A percentile compares a stretch with the other conserved stretches of the same genome.
These are phyloP conservation scores for Bruguiera hainesii DNA, from an alignment of 441 rosid species.

Conservation along the genomic window DNA sequence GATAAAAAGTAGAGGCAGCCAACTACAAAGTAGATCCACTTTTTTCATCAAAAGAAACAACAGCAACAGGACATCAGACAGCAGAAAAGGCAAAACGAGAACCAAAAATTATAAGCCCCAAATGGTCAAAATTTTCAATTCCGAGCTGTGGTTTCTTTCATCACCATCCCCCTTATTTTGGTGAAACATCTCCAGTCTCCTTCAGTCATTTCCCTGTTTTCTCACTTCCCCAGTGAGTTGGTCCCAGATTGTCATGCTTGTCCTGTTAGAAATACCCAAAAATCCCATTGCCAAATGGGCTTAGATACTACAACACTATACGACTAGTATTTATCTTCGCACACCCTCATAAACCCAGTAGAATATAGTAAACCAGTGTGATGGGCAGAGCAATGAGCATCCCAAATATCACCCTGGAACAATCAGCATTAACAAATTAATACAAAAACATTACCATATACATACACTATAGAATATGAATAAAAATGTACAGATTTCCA, in stretches of 20 bases:
- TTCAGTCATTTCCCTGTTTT: not conserved
- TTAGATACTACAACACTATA: not conserved
- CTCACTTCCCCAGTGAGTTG: not conserved
- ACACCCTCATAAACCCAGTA: conserved; percentile 56
- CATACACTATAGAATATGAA: not conserved
- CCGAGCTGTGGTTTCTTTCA: not conserved
- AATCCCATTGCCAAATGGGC: conserved; percentile 24
- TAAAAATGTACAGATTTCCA: no score
- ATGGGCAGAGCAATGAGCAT: conserved; percentile 89
- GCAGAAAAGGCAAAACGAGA: not conserved
- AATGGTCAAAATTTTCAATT: no score
- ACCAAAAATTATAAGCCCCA: not conserved
- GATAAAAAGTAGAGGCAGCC: no score
- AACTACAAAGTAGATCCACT: not conserved
- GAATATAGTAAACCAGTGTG: conserved; percentile 79
- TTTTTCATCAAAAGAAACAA: not conserved
- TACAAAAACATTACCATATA: not conserved
- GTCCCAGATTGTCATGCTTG: no score
- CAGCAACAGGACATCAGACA: not conserved
- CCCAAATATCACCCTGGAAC: conserved; percentile 85
- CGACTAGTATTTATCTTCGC: not conserved
- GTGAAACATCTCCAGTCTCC: not conserved
- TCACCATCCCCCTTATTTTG: not conserved
- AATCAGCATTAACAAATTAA: not conserved
- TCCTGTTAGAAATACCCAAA: conserved; percentile 21